Conservation (phyloP, 1,284 basidiomycete species). For the Ustilago hordei region DNA sequence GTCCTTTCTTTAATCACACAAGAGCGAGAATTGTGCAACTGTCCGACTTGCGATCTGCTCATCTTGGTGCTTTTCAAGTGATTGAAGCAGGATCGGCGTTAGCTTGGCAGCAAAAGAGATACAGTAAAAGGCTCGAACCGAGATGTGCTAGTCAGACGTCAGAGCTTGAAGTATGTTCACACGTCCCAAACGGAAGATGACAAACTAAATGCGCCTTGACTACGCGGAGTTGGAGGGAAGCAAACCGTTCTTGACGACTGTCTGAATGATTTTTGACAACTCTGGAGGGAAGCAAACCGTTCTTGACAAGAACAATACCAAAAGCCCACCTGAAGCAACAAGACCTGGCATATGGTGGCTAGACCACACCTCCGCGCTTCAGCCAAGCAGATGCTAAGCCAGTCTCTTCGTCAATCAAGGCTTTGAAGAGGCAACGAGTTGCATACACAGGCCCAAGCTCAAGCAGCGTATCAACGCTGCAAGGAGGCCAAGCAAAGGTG, state of each 20-base stretch:
- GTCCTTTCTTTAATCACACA: constrained; percentile 27
- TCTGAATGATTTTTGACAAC: too few relatives aligned
- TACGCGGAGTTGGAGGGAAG: background rate
- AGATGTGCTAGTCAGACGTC: background rate
- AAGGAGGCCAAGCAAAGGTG: background rate
- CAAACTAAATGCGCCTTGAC: background rate
- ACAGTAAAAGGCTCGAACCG: background rate
- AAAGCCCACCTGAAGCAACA: background rate
- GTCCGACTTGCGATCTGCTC: constrained; percentile 13
- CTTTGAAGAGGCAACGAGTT: background rate
- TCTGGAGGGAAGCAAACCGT: too few relatives aligned
- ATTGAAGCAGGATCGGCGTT: background rate
- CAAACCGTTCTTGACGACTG: too few relatives aligned
- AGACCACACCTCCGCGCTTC: background rate
- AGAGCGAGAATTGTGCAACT: constrained; percentile 8
- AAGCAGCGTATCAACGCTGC: background rate
- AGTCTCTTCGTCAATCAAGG: background rate
- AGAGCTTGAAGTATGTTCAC: background rate
- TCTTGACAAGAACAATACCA: too few relatives aligned
- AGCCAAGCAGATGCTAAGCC: background rate
- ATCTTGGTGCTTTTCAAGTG: background rate
- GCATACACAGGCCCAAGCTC: background rate
- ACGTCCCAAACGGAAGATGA: constrained; percentile 3
- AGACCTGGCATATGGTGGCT: background rate
- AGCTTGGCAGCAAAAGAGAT: background rate